phyloP scores from a whole-genome alignment of 805 yeast species.

The Yarrowia sp. region DNA sequence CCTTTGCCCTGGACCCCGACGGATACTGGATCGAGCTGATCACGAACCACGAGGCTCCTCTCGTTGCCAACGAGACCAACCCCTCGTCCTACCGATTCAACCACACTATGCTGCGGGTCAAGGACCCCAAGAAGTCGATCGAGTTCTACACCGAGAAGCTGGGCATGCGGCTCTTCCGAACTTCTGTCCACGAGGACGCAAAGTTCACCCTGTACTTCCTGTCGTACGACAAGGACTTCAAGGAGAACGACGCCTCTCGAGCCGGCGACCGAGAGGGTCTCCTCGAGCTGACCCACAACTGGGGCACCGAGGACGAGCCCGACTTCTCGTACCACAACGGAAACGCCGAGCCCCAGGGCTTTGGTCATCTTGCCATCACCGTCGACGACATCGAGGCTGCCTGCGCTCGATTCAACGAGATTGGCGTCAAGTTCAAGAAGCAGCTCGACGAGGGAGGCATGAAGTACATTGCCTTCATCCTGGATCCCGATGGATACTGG shows the following conservation, averaged over 20 bases:
- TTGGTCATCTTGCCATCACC: slow-evolving; percentile 79
- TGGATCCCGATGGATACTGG: slow-evolving; percentile 89
- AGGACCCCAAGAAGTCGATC: slow-evolving; percentile 73
- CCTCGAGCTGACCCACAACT: slow-evolving; percentile 89
- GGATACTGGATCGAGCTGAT: slow-evolving; percentile 96
- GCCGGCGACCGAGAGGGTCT: slow-evolving; percentile 56
- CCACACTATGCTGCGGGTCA: slow-evolving; percentile 90
- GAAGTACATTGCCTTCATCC: slow-evolving; percentile 71
- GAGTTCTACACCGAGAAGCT: slow-evolving; percentile 74
- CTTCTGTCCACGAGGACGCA: slow-evolving; percentile 59
- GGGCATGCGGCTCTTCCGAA: slow-evolving; percentile 73
- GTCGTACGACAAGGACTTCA: slow-evolving; percentile 54
- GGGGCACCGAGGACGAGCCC: slow-evolving; percentile 86
- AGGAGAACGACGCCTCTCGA: slow-evolving; percentile 42
- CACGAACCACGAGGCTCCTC: slow-evolving; percentile 51
- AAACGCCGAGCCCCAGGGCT: slow-evolving; percentile 76
- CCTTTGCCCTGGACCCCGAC: slow-evolving; percentile 92
- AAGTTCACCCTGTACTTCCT: slow-evolving; percentile 83
- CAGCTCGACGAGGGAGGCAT: slow-evolving; percentile 45
- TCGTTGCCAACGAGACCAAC: slow-evolving; percentile 34
- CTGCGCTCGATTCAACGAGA: slow-evolving; percentile 46
- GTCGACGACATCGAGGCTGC: slow-evolving; percentile 59
- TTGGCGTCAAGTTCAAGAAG: slow-evolving; percentile 50
- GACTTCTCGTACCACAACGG: slow-evolving; percentile 80
- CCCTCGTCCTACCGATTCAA: slow-evolving; percentile 56